Percentiles rank a stretch among this genome's conserved stretches.
Conservation (phyloP, 164 flowering plant genomes). For the Saururus chinensis region DNA sequence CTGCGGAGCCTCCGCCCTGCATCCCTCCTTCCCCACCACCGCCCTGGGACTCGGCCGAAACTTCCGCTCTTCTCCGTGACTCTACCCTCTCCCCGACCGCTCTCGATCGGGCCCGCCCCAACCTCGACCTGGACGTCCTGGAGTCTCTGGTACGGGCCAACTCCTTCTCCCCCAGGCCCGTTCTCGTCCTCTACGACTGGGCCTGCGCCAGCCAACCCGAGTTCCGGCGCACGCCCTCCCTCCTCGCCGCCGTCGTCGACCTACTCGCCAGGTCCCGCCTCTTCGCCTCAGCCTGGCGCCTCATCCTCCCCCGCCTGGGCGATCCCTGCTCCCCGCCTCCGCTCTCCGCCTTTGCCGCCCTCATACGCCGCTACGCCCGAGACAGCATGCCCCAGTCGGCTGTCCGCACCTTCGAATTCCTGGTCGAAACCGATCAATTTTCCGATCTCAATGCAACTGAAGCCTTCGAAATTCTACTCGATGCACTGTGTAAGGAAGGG, state of each 20-base stretch:
- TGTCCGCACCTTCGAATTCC: slow-evolving; percentile 54
- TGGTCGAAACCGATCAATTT: slow-evolving; percentile 2
- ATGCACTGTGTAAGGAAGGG: slow-evolving; percentile 79
- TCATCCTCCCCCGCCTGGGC: slow-evolving; percentile 29
- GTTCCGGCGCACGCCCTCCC: slow-evolving; percentile 18
- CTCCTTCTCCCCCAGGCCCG: slow-evolving; percentile 51
- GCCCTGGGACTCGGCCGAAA: too few relatives aligned
- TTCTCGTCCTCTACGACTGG: slow-evolving; percentile 45
- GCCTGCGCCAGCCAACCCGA: slow-evolving; percentile 37
- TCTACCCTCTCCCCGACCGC: slow-evolving; percentile 13
- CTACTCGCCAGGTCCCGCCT: slow-evolving; percentile 44
- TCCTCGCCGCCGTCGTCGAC: slow-evolving; percentile 47
- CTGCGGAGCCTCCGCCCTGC: neutral
- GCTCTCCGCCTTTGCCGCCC: slow-evolving; percentile 29
- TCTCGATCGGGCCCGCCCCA: slow-evolving; percentile 29
- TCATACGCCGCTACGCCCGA: slow-evolving; percentile 59
- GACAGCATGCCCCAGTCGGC: slow-evolving; percentile 52
- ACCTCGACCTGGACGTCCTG: slow-evolving; percentile 24
- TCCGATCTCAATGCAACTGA: slow-evolving; percentile 12
- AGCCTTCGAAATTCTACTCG: slow-evolving; percentile 51
- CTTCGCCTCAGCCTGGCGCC: slow-evolving; percentile 57
- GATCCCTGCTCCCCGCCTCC: neutral
- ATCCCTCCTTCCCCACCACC: neutral
- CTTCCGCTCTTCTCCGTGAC: slow-evolving; percentile 2
- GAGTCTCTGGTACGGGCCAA: slow-evolving; percentile 32